These are phyloP conservation scores for Mycena rebaudengoi DNA, from an alignment of 768 basidiomycete species.

Conservation along the genomic window DNA sequence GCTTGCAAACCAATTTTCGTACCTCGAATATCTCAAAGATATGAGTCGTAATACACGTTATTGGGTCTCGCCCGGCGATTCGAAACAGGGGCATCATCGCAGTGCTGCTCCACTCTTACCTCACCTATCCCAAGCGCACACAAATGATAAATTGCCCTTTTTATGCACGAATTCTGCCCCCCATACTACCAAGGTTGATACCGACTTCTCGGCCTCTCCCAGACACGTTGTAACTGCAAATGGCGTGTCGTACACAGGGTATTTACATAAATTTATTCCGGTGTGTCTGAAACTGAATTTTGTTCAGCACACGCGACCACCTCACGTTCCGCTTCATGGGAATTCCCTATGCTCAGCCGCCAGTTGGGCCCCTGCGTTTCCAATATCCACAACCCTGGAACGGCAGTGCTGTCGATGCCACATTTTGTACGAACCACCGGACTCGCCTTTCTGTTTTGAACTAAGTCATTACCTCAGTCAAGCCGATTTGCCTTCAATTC, in stretches of 20 bases:
- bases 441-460: background rate
- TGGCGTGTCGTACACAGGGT: slow-evolving; percentile 23
- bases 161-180: slow-evolving; percentile 29
- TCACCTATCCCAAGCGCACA: background rate
- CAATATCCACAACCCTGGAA: slow-evolving; percentile 40
- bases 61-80: background rate
- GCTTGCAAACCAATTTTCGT: slow-evolving; percentile 15
- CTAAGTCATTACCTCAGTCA: slow-evolving; percentile 10
- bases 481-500: slow-evolving; percentile 28
- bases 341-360: slow-evolving; percentile 49
- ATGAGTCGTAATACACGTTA: background rate
- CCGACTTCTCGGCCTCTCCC: slow-evolving; percentile 22
- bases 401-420: slow-evolving; percentile 40
- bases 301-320: slow-evolving; percentile 46
- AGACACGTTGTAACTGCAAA: slow-evolving; percentile 14
- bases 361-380: slow-evolving; percentile 39
- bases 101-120: background rate
- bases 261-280: background rate
- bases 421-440: slow-evolving; percentile 29
- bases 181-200: slow-evolving; percentile 25
- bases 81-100: background rate
- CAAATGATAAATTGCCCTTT: slow-evolving; percentile 12
- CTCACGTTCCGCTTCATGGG: slow-evolving; percentile 52
- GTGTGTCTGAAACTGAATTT: background rate
- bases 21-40: slow-evolving; percentile 18